Evolutionary conservation across 1,139 yeast genomes (phyloP).

Genomic region (Pichia sp.): DNA sequence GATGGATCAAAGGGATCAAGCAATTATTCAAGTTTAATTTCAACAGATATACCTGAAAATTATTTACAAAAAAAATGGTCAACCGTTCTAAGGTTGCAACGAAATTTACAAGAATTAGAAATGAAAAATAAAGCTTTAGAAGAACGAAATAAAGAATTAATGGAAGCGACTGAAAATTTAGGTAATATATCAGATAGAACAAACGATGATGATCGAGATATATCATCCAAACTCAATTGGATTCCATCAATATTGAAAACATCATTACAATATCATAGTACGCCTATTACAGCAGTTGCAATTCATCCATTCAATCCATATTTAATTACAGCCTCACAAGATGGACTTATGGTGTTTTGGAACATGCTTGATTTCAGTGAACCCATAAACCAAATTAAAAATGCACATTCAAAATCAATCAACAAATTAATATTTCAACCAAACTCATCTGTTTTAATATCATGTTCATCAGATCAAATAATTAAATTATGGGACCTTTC

Average conservation of each 20-base stretch:
- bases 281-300: slow-evolving; percentile 56
- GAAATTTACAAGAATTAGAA: slow-evolving; percentile 58
- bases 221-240: slow-evolving; percentile 52
- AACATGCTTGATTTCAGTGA: slow-evolving; percentile 58
- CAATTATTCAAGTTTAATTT: background rate
- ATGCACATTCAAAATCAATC: slow-evolving; percentile 72
- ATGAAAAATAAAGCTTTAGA: slow-evolving; percentile 22
- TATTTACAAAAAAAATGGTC: slow-evolving; percentile 84
- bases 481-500: slow-evolving; percentile 27
- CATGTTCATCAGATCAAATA: slow-evolving; percentile 64
- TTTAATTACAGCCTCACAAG: slow-evolving; percentile 62
- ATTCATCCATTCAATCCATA: slow-evolving; percentile 71
- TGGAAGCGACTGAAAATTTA: slow-evolving; percentile 7
- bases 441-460: slow-evolving; percentile 19
- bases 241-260: slow-evolving; percentile 54
- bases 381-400: slow-evolving; percentile 57
- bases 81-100: slow-evolving; percentile 74
- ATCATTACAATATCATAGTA: slow-evolving; percentile 49
- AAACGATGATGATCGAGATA: background rate
- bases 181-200: background rate
- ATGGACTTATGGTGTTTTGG: slow-evolving; percentile 74
- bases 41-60: slow-evolving; percentile 31
- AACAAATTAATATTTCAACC: slow-evolving; percentile 53
- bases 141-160: slow-evolving; percentile 19
- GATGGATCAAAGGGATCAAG: too few relatives aligned